These are phyloP conservation scores for Areca catechu DNA, from an alignment of 176 grass and related monocot genomes.

Conservation along the genomic window DNA sequence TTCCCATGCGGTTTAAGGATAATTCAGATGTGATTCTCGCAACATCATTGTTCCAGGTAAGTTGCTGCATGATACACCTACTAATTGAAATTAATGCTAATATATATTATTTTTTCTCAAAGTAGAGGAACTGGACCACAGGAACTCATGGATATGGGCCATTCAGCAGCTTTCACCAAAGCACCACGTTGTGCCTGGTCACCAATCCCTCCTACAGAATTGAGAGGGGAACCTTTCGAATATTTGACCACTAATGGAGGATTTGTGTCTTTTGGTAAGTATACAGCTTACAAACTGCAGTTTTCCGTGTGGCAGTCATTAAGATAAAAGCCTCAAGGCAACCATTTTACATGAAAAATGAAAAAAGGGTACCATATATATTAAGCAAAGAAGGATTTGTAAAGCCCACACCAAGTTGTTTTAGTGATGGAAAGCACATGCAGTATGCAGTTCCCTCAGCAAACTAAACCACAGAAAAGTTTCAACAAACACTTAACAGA, in stretches of 20 bases:
- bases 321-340: too few species aligned
- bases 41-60: conserved; percentile 79
- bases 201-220: conserved; percentile 66
- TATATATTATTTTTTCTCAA: conserved; percentile 5
- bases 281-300: background rate
- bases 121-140: conserved; percentile 16
- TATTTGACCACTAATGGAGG: conserved; percentile 84
- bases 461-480: too few species aligned
- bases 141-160: conserved; percentile 60
- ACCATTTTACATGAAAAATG: too few species aligned
- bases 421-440: too few species aligned
- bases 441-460: too few species aligned
- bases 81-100: background rate
- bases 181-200: conserved; percentile 72
- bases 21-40: conserved; percentile 71
- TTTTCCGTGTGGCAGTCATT: too few species aligned
- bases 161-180: conserved; percentile 19
- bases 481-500: too few species aligned
- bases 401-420: background rate
- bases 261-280: conserved; percentile 74
- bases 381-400: background rate
- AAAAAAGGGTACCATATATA: too few species aligned
- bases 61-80: background rate
- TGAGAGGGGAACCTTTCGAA: conserved; percentile 62
- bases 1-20: conserved; percentile 83